Base-by-base conservation (phyloP, 352 stramenopile genomes). In the Hyaloperonospora arabidopsidis region DNA sequence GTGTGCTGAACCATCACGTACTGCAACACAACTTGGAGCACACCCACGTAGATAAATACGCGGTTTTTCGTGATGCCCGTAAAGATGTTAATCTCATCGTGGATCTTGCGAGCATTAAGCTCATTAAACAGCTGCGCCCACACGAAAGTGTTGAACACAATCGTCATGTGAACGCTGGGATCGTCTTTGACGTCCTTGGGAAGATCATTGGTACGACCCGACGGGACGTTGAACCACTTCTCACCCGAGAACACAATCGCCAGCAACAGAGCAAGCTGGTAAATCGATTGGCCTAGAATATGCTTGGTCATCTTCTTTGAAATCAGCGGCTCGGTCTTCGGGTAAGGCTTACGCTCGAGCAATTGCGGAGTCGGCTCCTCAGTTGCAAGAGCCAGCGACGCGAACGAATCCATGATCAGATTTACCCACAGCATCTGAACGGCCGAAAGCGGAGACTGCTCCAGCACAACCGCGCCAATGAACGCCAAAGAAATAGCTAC, bases 351-450 rank as follows among this genome's bases (percentile, higher is more conserved):
- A 39, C 92, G 79, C n/a, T 95, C 69, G 10, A 98, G 73, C 13
- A 98, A 73, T 21, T 49, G 63, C 23, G 74, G 51, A 0, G 74
- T 92, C 2, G 95, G 95, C 41, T 89, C 77, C 72, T 98, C 95
- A 7, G 95, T 98, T 23, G 88, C 92, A 29, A 98, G 74, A n/a
- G 94, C 93, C 7, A 98, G 68, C 29, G 94, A 93, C 7, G 92
- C 93, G 59, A 98, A 96, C 14, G 88, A 97, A 69, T 98, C 94
- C 93, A 98, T 98, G 65, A 98, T 97, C 28, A 98, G 64, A 65
- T 98, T 98, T 17, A 98, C 88, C 94, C 93, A 98, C 14, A 98
- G 72, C 86, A 98, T 95, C 72, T 97, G 95, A 1, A 98, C 89
- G 29, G 93, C 87, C 36, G 89, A 95, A 15, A 98, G 59, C 5